Percentiles rank a stretch among this genome's conserved stretches.
These are phyloP conservation scores for Thalassiosira profunda DNA, from an alignment of 108 stramenopile genomes.

Conservation along the genomic window DNA sequence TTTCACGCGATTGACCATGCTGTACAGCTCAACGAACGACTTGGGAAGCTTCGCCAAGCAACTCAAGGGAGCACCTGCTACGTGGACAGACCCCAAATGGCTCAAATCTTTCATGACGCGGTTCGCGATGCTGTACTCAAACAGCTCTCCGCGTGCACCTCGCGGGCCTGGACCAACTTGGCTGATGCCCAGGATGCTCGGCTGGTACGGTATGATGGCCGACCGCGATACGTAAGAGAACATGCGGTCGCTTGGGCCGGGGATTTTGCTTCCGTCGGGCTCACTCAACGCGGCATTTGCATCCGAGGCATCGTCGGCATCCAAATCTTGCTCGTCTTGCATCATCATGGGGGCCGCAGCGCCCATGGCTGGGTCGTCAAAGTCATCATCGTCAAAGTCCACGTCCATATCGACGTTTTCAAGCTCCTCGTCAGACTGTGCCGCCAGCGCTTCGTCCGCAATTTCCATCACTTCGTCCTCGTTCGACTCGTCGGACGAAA, in stretches of 20 bases:
- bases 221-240: conserved; percentile 79
- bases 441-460: conserved; percentile 29
- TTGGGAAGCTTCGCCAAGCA: conserved; percentile 84
- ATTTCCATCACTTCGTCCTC: conserved; percentile 72
- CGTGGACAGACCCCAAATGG: conserved; percentile 80
- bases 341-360: conserved; percentile 7
- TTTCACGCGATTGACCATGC: conserved; percentile 84
- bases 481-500: conserved; percentile 8
- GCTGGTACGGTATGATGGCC: conserved; percentile 82
- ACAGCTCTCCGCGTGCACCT: conserved; percentile 52
- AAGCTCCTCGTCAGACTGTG: conserved; percentile 33
- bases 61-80: conserved; percentile 49
- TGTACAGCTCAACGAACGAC: conserved; percentile 91
- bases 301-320: conserved; percentile 50
- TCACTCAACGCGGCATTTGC: conserved; percentile 34
- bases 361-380: conserved; percentile 9
- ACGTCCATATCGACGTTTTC: conserved; percentile 53
- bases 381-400: conserved; percentile 25
- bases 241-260: conserved; percentile 27
- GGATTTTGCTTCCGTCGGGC: conserved; percentile 36
- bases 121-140: conserved; percentile 68
- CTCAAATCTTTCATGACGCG: conserved; percentile 83
- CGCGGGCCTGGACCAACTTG: conserved; percentile 72
- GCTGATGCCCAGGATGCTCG: conserved; percentile 70
- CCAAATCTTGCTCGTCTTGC: conserved; percentile 6